Conservation (phyloP, 345 rosid species). For the Arabis alpina region DNA sequence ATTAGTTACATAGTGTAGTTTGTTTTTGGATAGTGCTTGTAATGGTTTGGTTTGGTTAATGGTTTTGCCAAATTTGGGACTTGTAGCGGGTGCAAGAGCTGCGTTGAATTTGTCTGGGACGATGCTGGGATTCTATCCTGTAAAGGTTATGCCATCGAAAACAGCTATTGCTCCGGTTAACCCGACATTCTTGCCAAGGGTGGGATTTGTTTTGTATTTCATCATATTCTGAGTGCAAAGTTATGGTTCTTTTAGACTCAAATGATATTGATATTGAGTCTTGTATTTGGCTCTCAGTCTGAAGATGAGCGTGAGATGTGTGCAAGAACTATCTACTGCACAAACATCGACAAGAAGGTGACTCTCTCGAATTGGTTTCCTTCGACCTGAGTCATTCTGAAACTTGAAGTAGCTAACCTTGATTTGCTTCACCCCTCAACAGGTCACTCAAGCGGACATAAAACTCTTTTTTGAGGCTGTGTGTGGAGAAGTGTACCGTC, state of each 20-base stretch:
- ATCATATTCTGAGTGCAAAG: slow-evolving; percentile 6
- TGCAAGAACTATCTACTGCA: slow-evolving; percentile 86
- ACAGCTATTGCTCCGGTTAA: slow-evolving; percentile 98
- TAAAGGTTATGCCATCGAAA: slow-evolving; percentile 88
- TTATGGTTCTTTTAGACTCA: slow-evolving; percentile 16
- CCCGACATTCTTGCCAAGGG: slow-evolving; percentile 94
- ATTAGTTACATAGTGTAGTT: slow-evolving; percentile 5
- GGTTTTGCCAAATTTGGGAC: slow-evolving; percentile 12
- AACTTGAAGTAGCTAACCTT: not conserved
- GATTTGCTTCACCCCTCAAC: slow-evolving; percentile 10
- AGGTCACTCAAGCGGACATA: slow-evolving; percentile 73
- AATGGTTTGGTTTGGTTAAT: not conserved
- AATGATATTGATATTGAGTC: not conserved
- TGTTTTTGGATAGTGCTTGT: not conserved
- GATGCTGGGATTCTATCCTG: slow-evolving; percentile 89
- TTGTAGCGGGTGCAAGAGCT: slow-evolving; percentile 74
- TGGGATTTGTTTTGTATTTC: slow-evolving; percentile 28
- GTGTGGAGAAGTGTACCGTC: slow-evolving; percentile 82
- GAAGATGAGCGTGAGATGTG: slow-evolving; percentile 98
- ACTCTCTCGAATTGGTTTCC: not conserved
- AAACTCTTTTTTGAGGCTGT: slow-evolving; percentile 68
- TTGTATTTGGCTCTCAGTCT: slow-evolving; percentile 47
- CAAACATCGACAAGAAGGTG: slow-evolving; percentile 95
- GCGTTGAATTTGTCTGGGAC: slow-evolving; percentile 80
- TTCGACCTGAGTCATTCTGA: not conserved